phyloP scores from a whole-genome alignment of 1,284 basidiomycete genomes.

The Cutaneotrichosporon curvatum region DNA sequence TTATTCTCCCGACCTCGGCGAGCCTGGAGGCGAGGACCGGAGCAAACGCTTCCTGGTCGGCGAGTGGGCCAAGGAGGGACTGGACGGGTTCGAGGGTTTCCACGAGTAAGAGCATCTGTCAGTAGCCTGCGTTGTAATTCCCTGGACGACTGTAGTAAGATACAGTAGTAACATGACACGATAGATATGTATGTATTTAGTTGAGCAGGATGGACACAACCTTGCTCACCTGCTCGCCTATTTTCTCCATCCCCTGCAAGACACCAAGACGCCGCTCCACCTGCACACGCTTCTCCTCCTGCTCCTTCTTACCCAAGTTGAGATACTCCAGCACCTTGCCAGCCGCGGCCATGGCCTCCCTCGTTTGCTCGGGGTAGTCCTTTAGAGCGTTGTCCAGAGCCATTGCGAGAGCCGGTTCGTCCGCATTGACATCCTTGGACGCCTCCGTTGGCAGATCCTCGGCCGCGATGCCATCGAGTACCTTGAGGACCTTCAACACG shows the following conservation, averaged over 20 bases:
- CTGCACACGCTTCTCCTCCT: conserved; percentile 39
- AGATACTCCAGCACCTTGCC: conserved; percentile 37
- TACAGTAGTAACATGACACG: too few relatives aligned
- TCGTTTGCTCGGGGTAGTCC: conserved; percentile 31
- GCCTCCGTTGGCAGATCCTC: conserved; percentile 28
- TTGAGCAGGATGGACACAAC: conserved; percentile 41
- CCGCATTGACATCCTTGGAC: neutral
- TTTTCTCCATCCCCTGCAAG: conserved; percentile 41
- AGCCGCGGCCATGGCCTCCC: conserved; percentile 31
- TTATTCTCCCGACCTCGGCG: neutral
- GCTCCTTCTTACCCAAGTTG: conserved; percentile 31
- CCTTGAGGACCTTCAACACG: conserved; percentile 39
- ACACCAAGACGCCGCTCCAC: conserved; percentile 39
- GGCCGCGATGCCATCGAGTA: conserved; percentile 40
- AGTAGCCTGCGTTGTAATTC: too few relatives aligned
- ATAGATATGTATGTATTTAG: neutral
- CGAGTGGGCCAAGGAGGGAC: neutral
- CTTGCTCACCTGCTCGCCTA: conserved; percentile 37
- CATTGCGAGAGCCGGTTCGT: neutral
- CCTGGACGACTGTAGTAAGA: too few relatives aligned
- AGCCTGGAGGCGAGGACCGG: neutral
- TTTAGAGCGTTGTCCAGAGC: conserved; percentile 18
- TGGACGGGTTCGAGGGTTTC: too few relatives aligned
- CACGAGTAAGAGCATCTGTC: too few relatives aligned
- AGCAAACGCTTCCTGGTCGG: conserved; percentile 1